Evolutionary conservation across 2,329 filamentous ascomycete genomes (phyloP).

Genomic region (Ustilaginoidea virens): DNA sequence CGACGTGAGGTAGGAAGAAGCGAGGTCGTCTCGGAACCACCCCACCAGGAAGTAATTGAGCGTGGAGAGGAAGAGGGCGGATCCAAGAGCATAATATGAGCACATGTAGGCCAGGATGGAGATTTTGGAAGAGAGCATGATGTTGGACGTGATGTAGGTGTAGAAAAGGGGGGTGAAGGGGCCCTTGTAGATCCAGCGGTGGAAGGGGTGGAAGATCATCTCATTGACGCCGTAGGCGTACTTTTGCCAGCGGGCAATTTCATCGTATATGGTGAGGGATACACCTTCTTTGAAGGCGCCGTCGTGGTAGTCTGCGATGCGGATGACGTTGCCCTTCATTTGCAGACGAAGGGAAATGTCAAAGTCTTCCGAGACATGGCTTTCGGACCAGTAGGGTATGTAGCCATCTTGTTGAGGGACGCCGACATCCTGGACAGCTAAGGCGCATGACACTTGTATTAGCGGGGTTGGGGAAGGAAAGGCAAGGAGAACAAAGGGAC

Average conservation of each 20-base stretch:
- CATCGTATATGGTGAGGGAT: constrained; percentile 57
- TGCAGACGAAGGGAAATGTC: constrained; percentile 62
- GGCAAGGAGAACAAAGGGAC: not conserved
- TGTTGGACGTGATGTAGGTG: constrained; percentile 42
- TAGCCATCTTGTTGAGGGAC: constrained; percentile 26
- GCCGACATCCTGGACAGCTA: constrained; percentile 20
- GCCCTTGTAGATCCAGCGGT: constrained; percentile 43
- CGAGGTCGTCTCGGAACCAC: constrained; percentile 52
- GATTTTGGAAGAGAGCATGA: constrained; percentile 50
- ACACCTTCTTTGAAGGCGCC: constrained; percentile 62
- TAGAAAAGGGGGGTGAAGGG: constrained; percentile 52
- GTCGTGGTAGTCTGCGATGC: constrained; percentile 52
- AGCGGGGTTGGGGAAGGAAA: not conserved
- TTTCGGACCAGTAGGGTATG: constrained; percentile 60
- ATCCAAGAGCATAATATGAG: constrained; percentile 57
- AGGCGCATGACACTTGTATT: too few relatives aligned
- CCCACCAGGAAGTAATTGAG: constrained; percentile 59
- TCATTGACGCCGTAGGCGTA: constrained; percentile 60
- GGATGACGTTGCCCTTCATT: constrained; percentile 49
- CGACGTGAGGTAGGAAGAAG: constrained; percentile 52
- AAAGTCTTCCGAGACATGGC: constrained; percentile 64
- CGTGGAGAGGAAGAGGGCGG: constrained; percentile 49
- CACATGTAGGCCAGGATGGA: constrained; percentile 58
- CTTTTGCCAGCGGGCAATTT: constrained; percentile 58
- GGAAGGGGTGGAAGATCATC: constrained; percentile 52